Base-by-base conservation (phyloP, 345 rosid species). In the Leavenworthia alabamica region DNA sequence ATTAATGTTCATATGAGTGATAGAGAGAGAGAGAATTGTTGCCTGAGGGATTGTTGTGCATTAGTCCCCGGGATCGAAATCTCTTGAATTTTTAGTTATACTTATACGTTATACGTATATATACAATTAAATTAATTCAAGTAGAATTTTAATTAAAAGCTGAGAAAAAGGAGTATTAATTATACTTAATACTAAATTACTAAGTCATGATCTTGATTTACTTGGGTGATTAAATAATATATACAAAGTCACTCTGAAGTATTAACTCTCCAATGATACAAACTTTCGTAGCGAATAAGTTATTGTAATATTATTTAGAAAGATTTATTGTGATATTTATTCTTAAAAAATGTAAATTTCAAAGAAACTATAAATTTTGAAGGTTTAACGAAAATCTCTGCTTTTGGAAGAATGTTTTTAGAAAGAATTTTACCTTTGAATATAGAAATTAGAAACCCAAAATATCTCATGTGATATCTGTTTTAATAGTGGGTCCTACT, bases 11-110 rank as follows among this genome's bases (percentile, higher is more conserved):
- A 14, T 29, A 10, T 7, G 27, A 16, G 46, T 55, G 32, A 24
- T 11, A 9, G 12, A 16, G 16, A 8, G 12, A 8, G 12, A 3
- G 26, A 5, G 39, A 42, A 2, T 6, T 59, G 66, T 42, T 60
- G 60, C 67, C 57, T 33, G 47, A 51, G 73, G 52, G 73, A 59
- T 59, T 50, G 57, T 57, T 49, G 8, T 75, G 63, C 56, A 51
- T 75, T 74, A 26, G 70, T 82, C 83, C 86, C 88, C 90, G 84
- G 90, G 53, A 41, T 31, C 59, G 20, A 51, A 51, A n/a, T 16
- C 46, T 67, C 33, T 35, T 15, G 14, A 19, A 14, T 12, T 46
- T 57, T 10, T 55, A 9, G 24, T 40, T 36, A 23, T 58, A 23
- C 24, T 23, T 23, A 23, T 23, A 23, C 24, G 24, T 23, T 20